Evolutionary conservation across 345 rosid genomes (phyloP).

Genomic region (Salix exigua): DNA sequence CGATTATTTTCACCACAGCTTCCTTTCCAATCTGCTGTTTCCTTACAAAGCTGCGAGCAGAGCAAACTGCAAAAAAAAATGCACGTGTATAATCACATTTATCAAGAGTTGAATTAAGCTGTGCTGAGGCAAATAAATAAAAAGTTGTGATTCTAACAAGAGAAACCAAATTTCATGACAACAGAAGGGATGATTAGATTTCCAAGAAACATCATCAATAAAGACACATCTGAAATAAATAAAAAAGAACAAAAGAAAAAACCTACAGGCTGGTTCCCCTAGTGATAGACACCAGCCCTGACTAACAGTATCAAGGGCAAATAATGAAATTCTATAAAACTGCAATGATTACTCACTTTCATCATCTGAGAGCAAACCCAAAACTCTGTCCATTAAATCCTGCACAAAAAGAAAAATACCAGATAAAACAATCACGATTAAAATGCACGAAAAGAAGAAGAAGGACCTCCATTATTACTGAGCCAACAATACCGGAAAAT

Average conservation of each 20-base stretch:
- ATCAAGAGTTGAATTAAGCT: background rate
- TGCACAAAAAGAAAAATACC: background rate
- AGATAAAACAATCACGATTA: background rate
- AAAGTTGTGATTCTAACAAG: background rate
- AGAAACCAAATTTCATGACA: background rate
- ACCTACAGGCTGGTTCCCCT: background rate
- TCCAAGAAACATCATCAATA: background rate
- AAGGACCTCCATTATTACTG: background rate
- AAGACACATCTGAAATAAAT: background rate
- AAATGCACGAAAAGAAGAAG: background rate
- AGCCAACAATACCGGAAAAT: background rate
- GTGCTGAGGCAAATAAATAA: background rate
- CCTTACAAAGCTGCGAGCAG: background rate
- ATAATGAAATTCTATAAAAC: background rate
- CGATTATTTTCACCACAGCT: constrained; percentile 27
- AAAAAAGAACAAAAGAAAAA: background rate
- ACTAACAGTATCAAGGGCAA: background rate
- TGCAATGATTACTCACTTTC: constrained; percentile 6
- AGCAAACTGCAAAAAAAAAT: constrained; percentile 8
- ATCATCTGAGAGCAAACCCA: constrained; percentile 12
- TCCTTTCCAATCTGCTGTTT: constrained; percentile 19
- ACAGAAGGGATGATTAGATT: background rate
- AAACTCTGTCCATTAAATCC: constrained; percentile 35
- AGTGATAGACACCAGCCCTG: background rate
- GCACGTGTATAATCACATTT: background rate